Percentiles rank a stretch among this genome's conserved stretches.
phyloP scores from a whole-genome alignment of 2,329 filamentous ascomycete species.

The Aspergillus hiratsukae region DNA sequence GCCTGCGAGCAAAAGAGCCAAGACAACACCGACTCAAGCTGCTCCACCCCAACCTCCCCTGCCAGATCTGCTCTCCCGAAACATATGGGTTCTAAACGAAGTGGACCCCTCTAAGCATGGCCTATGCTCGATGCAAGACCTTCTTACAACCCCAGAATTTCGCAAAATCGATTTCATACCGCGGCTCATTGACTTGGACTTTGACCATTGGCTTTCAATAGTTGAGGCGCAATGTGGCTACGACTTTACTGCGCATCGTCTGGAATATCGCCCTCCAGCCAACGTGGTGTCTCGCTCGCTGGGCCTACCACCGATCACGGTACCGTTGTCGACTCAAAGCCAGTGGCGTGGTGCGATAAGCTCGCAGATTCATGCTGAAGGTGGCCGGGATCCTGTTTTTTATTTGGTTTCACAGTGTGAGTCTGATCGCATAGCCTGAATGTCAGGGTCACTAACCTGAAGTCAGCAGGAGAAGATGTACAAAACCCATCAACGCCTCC shows the following conservation, averaged over 20 bases:
- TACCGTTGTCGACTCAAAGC: slow-evolving; percentile 1
- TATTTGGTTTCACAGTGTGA: slow-evolving; percentile 1
- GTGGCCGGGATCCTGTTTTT: slow-evolving; percentile 1
- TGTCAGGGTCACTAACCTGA: background rate
- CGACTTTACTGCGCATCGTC: slow-evolving; percentile 1
- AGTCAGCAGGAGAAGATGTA: background rate
- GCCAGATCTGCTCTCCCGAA: background rate
- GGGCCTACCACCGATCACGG: background rate
- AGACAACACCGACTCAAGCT: background rate
- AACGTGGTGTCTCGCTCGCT: background rate
- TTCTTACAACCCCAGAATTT: background rate
- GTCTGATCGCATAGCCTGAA: background rate
- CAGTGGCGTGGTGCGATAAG: slow-evolving; percentile 5
- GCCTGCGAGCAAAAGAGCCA: background rate
- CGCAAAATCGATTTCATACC: background rate
- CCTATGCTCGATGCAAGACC: slow-evolving; percentile 1
- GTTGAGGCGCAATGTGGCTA: slow-evolving; percentile 3
- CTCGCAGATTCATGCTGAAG: background rate
- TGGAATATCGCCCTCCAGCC: slow-evolving; percentile 4
- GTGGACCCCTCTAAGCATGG: background rate
- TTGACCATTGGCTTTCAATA: slow-evolving; percentile 1
- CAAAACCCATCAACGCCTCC: background rate
- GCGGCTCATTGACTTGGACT: background rate
- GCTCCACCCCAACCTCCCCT: background rate
- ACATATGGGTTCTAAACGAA: slow-evolving; percentile 5